phyloP scores from a whole-genome alignment of 306 rosid species.

The Ormosia emarginata region DNA sequence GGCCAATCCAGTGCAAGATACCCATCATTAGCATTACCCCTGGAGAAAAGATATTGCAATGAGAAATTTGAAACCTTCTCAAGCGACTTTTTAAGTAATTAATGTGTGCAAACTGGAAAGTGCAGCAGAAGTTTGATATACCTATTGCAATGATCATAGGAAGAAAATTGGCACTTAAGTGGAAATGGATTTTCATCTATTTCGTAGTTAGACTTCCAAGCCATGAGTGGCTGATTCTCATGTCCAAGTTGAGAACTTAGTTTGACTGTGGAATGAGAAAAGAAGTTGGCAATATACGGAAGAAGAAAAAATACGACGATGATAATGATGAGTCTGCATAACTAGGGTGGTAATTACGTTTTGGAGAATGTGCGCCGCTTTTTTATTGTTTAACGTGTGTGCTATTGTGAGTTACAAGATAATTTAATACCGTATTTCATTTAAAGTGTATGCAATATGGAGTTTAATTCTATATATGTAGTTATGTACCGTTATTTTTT shows the following conservation, averaged over 20 bases:
- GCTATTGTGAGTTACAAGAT: conserved; percentile 52
- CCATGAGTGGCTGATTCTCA: conserved; percentile 15
- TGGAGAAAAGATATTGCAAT: not conserved
- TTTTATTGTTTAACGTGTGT: conserved; percentile 35
- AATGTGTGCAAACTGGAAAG: not conserved
- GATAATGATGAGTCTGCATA: not conserved
- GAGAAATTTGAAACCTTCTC: not conserved
- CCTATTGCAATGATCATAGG: conserved; percentile 25
- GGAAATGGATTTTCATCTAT: conserved; percentile 31
- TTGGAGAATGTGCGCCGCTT: conserved; percentile 49
- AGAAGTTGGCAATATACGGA: conserved; percentile 7
- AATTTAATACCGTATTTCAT: conserved; percentile 14
- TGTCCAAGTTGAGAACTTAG: not conserved
- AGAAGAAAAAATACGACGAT: not conserved
- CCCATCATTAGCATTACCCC: conserved; percentile 21
- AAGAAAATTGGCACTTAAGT: conserved; percentile 14
- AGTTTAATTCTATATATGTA: not conserved
- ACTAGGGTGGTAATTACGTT: conserved; percentile 6
- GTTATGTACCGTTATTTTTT: not conserved
- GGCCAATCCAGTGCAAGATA: conserved; percentile 31
- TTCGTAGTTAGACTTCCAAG: conserved; percentile 23
- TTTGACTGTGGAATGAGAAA: not conserved
- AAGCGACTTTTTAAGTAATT: no score
- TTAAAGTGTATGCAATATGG: not conserved
- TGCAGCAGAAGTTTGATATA: not conserved